Evolutionary conservation across 371 early-diverging fungal genomes (phyloP), one percentile per base, ranked within the genome.

Genomic region (Chytridiales sp.): DNA sequence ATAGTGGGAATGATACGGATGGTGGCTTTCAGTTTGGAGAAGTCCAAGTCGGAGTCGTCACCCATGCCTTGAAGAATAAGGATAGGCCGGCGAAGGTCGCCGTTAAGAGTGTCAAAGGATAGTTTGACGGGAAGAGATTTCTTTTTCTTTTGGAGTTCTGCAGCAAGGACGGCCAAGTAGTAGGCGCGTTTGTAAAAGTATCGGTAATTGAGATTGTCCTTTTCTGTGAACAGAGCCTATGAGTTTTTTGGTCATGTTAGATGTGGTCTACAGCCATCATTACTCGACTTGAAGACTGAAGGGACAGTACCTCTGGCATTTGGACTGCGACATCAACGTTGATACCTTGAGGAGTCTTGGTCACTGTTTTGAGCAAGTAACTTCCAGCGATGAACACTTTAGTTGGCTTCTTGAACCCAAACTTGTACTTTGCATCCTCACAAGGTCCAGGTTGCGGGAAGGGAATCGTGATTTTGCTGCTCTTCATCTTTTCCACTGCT

Each of bases 151-250:
- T 59, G 40, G 19, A 82, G 52, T 27, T 62, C 66, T 13, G 74
- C 51, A 0, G 83, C 80, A 22, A 80, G 39, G 21, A 74, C 81
- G 0, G 93, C 82, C 35, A 97, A 72, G 68, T 94, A 98, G 66
- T 87, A 95, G 0, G 95, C 89, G 41, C 97, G 86, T 69, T 98
- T 98, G 75, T 94, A 83, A 64, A 94, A 91, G 70, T 98, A 98
- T 47, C 96, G 83, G 70, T 89, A 82, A 80, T 98, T 95, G 68
- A 94, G 66, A 62, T 88, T 82, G 69, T 98, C 98, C 68, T 95
- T 93, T 52, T 95, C 94, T 66, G 87, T 86, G 68, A 95, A 92
- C 29, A 95, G 62, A 1, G 66, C 61, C 77, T 84, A 54, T 32
- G 34, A 30, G 51, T 1, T 17, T 21, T 11, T 50, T 39, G 8